These are phyloP conservation scores for Trichoderma koningii DNA, from an alignment of 2,329 filamentous ascomycete species.

Conservation along the genomic window DNA sequence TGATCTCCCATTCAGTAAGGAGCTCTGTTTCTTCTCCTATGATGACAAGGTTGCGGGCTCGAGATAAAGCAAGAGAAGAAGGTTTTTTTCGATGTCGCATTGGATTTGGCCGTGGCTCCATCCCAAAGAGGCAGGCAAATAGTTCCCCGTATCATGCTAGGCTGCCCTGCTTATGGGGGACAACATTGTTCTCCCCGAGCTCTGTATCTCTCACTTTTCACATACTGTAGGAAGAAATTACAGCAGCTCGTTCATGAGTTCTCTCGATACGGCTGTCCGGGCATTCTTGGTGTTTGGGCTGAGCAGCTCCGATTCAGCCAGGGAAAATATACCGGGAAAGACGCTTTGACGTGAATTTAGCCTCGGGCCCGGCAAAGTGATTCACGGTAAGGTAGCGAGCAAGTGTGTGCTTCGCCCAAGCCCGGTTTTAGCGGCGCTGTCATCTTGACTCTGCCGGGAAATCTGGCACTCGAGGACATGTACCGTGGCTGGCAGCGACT, in stretches of 20 bases:
- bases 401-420: neutral
- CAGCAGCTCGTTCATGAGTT: neutral
- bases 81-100: constrained; percentile 16
- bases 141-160: neutral
- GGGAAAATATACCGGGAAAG: neutral
- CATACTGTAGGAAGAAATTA: neutral
- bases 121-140: constrained; percentile 24
- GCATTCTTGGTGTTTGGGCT: too few relatives aligned
- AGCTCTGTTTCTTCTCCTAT: neutral
- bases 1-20: neutral
- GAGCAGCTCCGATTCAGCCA: neutral
- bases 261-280: too few relatives aligned
- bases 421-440: neutral
- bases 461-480: neutral
- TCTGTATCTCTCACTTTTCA: neutral
- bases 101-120: constrained; percentile 1
- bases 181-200: neutral
- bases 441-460: neutral
- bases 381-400: too few relatives aligned
- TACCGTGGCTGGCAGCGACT: neutral
- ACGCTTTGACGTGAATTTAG: constrained; percentile 8
- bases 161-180: neutral
- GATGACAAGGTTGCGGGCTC: constrained; percentile 4
- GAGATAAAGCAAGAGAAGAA: neutral
- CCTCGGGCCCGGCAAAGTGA: constrained; percentile 14